phyloP scores from a whole-genome alignment of 2,329 filamentous ascomycete genomes.

The Sphaerulina musiva region DNA sequence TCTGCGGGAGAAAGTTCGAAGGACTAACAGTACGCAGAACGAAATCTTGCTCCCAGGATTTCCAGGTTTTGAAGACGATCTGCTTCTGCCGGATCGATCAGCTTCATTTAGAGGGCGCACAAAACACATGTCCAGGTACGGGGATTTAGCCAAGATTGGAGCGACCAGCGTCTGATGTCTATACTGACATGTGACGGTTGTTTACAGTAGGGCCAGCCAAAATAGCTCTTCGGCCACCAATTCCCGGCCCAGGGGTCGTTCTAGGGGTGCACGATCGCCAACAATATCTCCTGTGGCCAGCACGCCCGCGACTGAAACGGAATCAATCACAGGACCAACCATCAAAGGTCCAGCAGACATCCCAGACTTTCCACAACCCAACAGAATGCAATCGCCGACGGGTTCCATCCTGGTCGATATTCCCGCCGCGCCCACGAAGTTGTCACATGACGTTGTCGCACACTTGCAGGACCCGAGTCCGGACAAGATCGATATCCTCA shows the following conservation, averaged over 20 bases:
- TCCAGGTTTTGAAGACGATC: conserved; percentile 9
- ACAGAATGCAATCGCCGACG: background rate
- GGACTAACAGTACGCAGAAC: conserved; percentile 1
- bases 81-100: conserved; percentile 1
- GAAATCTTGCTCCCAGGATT: background rate
- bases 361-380: background rate
- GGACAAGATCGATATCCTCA: conserved; percentile 15
- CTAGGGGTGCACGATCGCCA: background rate
- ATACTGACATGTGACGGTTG: background rate
- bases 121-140: background rate
- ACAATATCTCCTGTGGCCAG: background rate
- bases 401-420: background rate
- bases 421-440: conserved; percentile 2
- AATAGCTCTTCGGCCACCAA: background rate
- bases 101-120: background rate
- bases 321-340: background rate
- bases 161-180: background rate
- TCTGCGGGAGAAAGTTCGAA: background rate
- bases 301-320: background rate
- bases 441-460: conserved; percentile 10
- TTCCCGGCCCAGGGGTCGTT: background rate
- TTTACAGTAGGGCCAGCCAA: background rate
- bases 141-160: background rate
- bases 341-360: background rate
- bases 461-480: conserved; percentile 18